Evolutionary conservation across 106 monocot species (phyloP), one percentile per base, ranked within the genome.

Genomic region (Acorus gramineus): DNA sequence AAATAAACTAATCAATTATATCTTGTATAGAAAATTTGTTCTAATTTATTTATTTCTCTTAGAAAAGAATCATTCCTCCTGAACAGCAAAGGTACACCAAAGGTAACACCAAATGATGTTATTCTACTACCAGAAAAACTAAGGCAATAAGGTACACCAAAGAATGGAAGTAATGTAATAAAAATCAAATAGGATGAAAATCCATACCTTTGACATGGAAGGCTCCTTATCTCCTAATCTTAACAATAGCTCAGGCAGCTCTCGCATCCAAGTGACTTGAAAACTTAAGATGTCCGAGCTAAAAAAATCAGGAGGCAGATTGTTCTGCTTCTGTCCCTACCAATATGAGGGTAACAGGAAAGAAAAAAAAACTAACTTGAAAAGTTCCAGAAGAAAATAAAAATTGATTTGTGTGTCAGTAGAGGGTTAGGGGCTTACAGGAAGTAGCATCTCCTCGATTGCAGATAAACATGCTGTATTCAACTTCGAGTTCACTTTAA

Each of bases 401-500:
- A 50, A 28, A 28, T 28, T 28, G 28, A 28, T 28, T 28, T 28
- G 5, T 12, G 12, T 8, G 49, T 7, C 8, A 9, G 42, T 10
- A 50, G 44, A 56, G 2, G 57, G 45, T 43, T 50, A 13, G 72
- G 65, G 56, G 44, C 81, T 84, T 71, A 89, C 93, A 65, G 83
- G 79, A 55, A 79, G 69, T 42, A 86, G 65, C 83, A 94, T 77
- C 64, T 86, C 74, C 73, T 79, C 75, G 11, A 94, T 67, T 58
- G 74, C 73, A 57, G 66, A 72, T 52, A 94, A 66, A 80, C 79
- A 94, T 47, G 72, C 72, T 64, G 79, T 44, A 51, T 54, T 70
- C 66, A 84, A 56, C 71, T 70, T 86, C 46, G 84, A 84, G 50
- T 84, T 86, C 75, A 79, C 84, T 62, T 79, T 84, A 70, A 86